Percentiles rank a stretch among this genome's conserved stretches.
These are phyloP conservation scores for Gymnopus androsaceus DNA, from an alignment of 1,284 basidiomycete genomes.

Conservation along the genomic window DNA sequence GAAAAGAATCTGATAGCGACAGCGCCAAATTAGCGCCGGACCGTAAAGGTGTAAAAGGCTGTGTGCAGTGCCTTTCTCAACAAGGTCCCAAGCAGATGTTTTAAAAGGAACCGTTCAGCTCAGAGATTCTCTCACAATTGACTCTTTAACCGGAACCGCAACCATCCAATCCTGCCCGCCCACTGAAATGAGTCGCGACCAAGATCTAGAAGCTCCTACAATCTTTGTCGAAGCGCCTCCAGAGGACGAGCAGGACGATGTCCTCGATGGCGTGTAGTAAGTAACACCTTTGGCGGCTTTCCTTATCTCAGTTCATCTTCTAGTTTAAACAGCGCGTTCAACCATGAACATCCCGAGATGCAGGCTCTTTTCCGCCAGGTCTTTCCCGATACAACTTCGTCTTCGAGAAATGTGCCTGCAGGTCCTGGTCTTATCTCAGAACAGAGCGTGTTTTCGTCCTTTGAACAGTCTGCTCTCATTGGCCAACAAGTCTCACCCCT, in stretches of 20 bases:
- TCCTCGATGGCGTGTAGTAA: slow-evolving; percentile 17
- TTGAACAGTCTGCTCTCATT: slow-evolving; percentile 6
- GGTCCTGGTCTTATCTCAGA: slow-evolving; percentile 6
- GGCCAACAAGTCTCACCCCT: slow-evolving; percentile 16
- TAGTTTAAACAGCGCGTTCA: slow-evolving; percentile 13
- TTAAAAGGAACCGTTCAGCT: background rate
- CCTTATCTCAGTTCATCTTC: slow-evolving; percentile 11
- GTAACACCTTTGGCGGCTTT: background rate
- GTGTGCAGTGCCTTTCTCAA: too few species aligned
- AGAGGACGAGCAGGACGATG: slow-evolving; percentile 14
- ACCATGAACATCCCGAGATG: background rate
- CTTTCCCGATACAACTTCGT: slow-evolving; percentile 4
- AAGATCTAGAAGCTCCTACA: slow-evolving; percentile 16
- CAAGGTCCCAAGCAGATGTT: background rate
- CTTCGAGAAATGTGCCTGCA: slow-evolving; percentile 4
- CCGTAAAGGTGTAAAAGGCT: too few species aligned
- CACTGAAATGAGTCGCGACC: slow-evolving; percentile 1
- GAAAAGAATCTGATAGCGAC: too few species aligned
- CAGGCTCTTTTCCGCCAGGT: slow-evolving; percentile 10
- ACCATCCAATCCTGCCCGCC: background rate
- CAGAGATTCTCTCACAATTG: background rate
- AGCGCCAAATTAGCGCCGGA: too few species aligned
- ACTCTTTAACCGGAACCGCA: background rate
- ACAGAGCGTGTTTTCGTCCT: slow-evolving; percentile 9
- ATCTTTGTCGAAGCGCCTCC: slow-evolving; percentile 18